Evolutionary conservation across 2,329 filamentous ascomycete genomes (phyloP), one percentile per base, ranked within the genome.

Genomic region (Calonectria henricotiae): DNA sequence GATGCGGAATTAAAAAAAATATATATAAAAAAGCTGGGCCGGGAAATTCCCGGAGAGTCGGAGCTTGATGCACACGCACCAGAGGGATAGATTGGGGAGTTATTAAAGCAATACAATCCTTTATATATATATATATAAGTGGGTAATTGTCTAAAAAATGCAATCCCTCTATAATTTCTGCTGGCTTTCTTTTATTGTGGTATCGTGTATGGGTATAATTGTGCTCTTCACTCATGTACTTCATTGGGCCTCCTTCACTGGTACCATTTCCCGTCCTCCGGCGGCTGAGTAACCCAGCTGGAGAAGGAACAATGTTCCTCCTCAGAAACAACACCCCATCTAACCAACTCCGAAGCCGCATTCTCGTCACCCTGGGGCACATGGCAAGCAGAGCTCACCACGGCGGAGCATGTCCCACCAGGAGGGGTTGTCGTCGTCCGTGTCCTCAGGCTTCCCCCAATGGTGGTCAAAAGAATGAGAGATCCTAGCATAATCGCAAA

Each of bases 1-100:
- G 23, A 66, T 30, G 41, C 23, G 20, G 55, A 27, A 30, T 7
- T 4, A 30, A 7, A 30, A 58, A 39, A 47, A 68, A 20, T 20
- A 20, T 20, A 20, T 20, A 20, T 20, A 73, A 75, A 71, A 76
- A 75, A 60, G 60, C 44, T 72, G 69, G 75, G 65, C 70, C 74
- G 67, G 71, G 43, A 71, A 77, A 76, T 77, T 72, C 35, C 75
- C 72, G 64, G 51, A 44, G 39, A 23, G 25, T 49, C 63, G 39
- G 63, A 39, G 51, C 32, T 58, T 25, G 51, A 25, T 27, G n/a
- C 20, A 46, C 43, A 30, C 27, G 27, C 27, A 23, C 43, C 5
- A 46, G 11, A 25, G 20, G 32, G 17, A 58, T 37, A 15, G 2
- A 25, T 23, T 8, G 35, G 35, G 35, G 35, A 7, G 27, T 7